Conservation (phyloP, 805 yeast genomes). For the Metahyphopichia silvanorum region DNA sequence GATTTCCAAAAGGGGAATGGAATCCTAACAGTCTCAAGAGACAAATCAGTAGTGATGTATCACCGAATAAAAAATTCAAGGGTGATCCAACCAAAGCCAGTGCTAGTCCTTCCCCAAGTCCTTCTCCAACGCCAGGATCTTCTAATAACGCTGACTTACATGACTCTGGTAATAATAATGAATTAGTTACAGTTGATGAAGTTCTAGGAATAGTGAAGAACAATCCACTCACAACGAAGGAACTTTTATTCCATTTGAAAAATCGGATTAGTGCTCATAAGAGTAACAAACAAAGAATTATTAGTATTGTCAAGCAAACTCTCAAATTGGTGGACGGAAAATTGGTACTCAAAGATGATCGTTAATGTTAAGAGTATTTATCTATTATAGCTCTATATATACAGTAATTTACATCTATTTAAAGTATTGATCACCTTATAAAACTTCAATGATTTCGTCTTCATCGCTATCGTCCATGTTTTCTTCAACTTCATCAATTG, state of each 20-base stretch:
- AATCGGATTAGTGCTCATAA: conserved; percentile 61
- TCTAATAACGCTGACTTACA: conserved; percentile 22
- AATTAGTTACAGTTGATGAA: conserved; percentile 66
- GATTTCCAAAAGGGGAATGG: conserved; percentile 84
- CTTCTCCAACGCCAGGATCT: conserved; percentile 6
- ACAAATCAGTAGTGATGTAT: conserved; percentile 16
- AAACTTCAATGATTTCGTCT: conserved; percentile 53
- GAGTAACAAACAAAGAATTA: conserved; percentile 60
- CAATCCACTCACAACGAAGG: conserved; percentile 60
- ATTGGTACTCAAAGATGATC: conserved; percentile 36
- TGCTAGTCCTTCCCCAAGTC: conserved; percentile 13
- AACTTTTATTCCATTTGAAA: conserved; percentile 57
- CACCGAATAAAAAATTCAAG: conserved; percentile 32
- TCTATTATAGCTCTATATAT: neutral
- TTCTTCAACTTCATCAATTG: conserved; percentile 27
- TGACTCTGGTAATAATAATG: conserved; percentile 34
- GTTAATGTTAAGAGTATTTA: conserved; percentile 1
- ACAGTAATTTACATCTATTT: neutral
- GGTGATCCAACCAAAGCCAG: conserved; percentile 11
- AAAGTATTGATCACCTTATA: conserved; percentile 25
- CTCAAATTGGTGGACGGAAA: conserved; percentile 52
- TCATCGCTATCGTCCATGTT: conserved; percentile 47
- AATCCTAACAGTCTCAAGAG: conserved; percentile 56
- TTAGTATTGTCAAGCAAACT: conserved; percentile 52
- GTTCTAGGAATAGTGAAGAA: conserved; percentile 59